Conservation (phyloP, 345 rosid genomes). For the Gossypium thurberi region DNA sequence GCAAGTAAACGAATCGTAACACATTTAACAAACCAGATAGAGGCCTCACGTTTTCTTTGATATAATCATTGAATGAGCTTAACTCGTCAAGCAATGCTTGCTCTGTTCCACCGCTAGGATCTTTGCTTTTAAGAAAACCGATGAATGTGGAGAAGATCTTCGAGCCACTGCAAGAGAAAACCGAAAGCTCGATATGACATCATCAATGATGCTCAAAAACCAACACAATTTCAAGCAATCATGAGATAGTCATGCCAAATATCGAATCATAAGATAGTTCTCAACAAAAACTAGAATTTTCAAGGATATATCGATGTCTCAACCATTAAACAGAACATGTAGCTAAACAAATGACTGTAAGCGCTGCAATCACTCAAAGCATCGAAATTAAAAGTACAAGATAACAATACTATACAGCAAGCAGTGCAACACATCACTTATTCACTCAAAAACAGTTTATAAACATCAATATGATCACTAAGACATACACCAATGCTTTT, state of each 20-base stretch:
- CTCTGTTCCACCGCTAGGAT: constrained; percentile 70
- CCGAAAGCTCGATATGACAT: neutral
- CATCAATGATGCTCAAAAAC: neutral
- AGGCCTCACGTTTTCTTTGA: constrained; percentile 56
- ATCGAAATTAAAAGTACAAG: neutral
- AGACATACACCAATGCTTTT: constrained; percentile 73
- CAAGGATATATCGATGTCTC: neutral
- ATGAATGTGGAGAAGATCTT: constrained; percentile 85
- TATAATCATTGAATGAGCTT: constrained; percentile 49
- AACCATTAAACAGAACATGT: neutral
- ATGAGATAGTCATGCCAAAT: neutral
- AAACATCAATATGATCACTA: neutral
- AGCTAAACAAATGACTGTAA: neutral
- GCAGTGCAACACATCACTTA: neutral
- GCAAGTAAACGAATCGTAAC: neutral
- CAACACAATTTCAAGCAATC: neutral
- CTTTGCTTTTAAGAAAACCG: constrained; percentile 90
- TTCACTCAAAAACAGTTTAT: neutral
- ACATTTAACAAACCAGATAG: neutral
- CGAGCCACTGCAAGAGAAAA: constrained; percentile 53
- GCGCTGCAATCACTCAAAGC: neutral
- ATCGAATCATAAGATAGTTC: neutral
- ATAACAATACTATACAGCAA: neutral
- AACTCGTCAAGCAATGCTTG: constrained; percentile 69
- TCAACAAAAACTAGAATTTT: neutral